Conservation (phyloP, 345 rosid genomes). For the Hibiscus trionum region DNA sequence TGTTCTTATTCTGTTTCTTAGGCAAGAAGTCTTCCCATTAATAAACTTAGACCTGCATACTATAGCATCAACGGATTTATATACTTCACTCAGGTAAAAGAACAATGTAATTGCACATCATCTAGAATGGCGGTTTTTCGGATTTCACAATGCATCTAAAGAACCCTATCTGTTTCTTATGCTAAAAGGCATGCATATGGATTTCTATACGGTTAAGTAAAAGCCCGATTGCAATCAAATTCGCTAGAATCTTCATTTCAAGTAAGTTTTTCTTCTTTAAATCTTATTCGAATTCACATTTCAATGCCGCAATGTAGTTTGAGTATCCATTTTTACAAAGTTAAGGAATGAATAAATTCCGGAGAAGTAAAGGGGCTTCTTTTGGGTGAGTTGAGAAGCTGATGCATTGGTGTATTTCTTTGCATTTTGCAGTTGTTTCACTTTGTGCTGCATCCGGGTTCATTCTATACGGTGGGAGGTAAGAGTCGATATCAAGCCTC, state of each 20-base stretch:
- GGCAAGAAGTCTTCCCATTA: constrained; percentile 53
- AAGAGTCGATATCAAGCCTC: neutral
- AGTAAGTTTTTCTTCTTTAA: constrained; percentile 14
- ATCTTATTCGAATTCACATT: neutral
- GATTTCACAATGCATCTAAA: neutral
- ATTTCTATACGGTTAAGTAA: constrained; percentile 26
- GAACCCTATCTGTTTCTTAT: neutral
- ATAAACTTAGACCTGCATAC: constrained; percentile 47
- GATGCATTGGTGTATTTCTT: neutral
- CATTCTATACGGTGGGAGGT: constrained; percentile 83
- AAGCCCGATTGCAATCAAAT: constrained; percentile 18
- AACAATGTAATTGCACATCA: neutral
- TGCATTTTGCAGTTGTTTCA: constrained; percentile 38
- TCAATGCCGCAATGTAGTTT: neutral
- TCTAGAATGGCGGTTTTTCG: neutral
- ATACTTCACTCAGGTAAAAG: constrained; percentile 39
- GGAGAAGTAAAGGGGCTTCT: neutral
- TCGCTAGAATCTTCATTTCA: constrained; percentile 41
- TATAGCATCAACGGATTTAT: constrained; percentile 32
- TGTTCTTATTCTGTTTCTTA: constrained; percentile 9
- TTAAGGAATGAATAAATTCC: neutral
- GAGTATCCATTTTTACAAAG: neutral
- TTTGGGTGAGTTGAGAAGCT: neutral
- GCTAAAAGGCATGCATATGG: constrained; percentile 42
- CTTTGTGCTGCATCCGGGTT: constrained; percentile 64